Percentiles rank a stretch among this genome's conserved stretches.
phyloP scores from a whole-genome alignment of 1,139 yeast species.

The Nadsonia commutata region DNA sequence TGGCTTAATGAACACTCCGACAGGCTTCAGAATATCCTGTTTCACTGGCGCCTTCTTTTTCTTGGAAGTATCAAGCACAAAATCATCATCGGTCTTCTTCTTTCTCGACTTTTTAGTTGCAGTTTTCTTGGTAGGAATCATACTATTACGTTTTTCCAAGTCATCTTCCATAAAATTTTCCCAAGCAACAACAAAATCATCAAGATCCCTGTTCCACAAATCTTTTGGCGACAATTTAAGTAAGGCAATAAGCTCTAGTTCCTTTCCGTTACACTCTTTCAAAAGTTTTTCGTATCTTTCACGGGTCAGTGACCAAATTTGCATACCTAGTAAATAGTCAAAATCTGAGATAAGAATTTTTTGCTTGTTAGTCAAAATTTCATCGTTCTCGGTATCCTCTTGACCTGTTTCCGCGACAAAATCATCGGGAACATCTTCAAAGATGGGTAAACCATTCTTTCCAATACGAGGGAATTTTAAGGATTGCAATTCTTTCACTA shows the following conservation, averaged over 20 bases:
- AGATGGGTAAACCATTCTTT: constrained; percentile 35
- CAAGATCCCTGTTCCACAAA: constrained; percentile 75
- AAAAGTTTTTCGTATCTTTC: constrained; percentile 77
- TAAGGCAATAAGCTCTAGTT: constrained; percentile 52
- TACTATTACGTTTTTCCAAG: constrained; percentile 25
- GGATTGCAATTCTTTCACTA: constrained; percentile 48
- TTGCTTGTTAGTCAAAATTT: constrained; percentile 24
- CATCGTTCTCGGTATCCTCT: constrained; percentile 25
- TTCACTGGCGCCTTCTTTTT: constrained; percentile 9
- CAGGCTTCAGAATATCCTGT: constrained; percentile 4
- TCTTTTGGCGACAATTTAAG: constrained; percentile 69
- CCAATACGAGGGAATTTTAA: constrained; percentile 65
- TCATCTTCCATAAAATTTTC: constrained; percentile 46
- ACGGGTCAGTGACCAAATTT: constrained; percentile 81
- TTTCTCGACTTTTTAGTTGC: constrained; percentile 11
- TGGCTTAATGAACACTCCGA: constrained; percentile 1
- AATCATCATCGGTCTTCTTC: constrained; percentile 15
- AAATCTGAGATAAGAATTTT: constrained; percentile 19
- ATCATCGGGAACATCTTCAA: constrained; percentile 15
- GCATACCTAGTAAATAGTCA: constrained; percentile 52
- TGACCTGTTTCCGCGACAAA: constrained; percentile 19
- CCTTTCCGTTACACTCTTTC: constrained; percentile 57
- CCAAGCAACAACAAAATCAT: constrained; percentile 55
- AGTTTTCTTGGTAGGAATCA: constrained; percentile 10
- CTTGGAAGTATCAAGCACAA: constrained; percentile 9